Evolutionary conservation across 2,329 filamentous ascomycete genomes (phyloP).

Genomic region (Colletotrichum liaoningense): DNA sequence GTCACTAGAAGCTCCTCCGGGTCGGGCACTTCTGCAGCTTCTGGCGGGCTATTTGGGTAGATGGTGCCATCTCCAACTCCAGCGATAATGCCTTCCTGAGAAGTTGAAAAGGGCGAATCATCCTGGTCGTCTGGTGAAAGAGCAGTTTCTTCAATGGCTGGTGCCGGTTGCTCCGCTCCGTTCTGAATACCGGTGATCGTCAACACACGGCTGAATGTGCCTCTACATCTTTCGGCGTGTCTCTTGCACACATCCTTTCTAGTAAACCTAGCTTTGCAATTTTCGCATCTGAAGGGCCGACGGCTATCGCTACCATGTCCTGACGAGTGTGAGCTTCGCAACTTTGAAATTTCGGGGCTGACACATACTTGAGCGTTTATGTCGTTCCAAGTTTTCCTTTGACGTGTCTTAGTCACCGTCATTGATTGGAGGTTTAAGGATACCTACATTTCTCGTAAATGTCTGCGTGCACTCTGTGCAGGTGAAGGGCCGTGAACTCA

Average conservation of each 20-base stretch:
- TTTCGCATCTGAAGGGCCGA: constrained; percentile 37
- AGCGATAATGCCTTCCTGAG: neutral
- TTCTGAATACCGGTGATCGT: neutral
- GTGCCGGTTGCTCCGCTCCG: neutral
- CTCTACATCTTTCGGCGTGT: constrained; percentile 34
- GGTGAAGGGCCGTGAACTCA: constrained; percentile 35
- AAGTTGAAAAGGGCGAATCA: neutral
- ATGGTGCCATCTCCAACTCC: neutral
- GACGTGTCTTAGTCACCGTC: neutral
- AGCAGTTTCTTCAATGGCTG: neutral
- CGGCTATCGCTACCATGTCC: constrained; percentile 37
- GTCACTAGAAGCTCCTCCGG: neutral
- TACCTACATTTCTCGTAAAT: constrained; percentile 36
- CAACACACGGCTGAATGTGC: constrained; percentile 5
- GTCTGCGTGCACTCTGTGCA: constrained; percentile 36
- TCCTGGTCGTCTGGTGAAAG: neutral
- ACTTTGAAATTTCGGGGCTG: neutral
- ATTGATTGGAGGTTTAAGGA: neutral
- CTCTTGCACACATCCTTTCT: constrained; percentile 38
- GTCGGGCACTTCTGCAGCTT: neutral
- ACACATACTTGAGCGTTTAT: constrained; percentile 38
- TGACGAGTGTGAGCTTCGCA: constrained; percentile 17
- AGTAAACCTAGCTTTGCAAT: constrained; percentile 37
- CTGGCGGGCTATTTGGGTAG: neutral
- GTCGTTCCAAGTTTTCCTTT: constrained; percentile 39